These are phyloP conservation scores for Sphaerostilbella broomeana DNA, from an alignment of 2,329 filamentous ascomycete species.

Conservation along the genomic window DNA sequence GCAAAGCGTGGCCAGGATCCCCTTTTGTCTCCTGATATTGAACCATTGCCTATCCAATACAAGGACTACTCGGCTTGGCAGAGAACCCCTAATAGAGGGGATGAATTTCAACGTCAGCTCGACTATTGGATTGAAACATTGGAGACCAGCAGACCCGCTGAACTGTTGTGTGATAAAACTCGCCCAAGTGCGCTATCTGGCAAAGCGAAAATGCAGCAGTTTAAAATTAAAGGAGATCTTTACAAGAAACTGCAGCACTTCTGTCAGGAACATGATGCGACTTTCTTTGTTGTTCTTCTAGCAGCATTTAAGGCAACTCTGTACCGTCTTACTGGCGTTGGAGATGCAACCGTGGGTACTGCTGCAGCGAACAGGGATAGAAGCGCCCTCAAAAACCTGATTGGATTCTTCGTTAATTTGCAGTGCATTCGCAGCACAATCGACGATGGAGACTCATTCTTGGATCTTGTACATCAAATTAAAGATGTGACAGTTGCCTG, in stretches of 20 bases:
- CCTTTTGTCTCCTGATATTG: slow-evolving; percentile 6
- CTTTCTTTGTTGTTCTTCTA: slow-evolving; percentile 15
- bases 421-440: slow-evolving; percentile 21
- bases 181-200: slow-evolving; percentile 15
- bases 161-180: slow-evolving; percentile 15
- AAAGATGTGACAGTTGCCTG: slow-evolving; percentile 2
- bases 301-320: slow-evolving; percentile 21
- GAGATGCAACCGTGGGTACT: slow-evolving; percentile 19
- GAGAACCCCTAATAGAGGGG: slow-evolving; percentile 10
- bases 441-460: slow-evolving; percentile 13
- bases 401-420: slow-evolving; percentile 23
- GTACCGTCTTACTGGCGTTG: slow-evolving; percentile 20
- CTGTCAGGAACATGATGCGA: slow-evolving; percentile 5
- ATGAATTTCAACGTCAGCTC: slow-evolving; percentile 17
- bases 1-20: slow-evolving; percentile 11
- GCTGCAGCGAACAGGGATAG: slow-evolving; percentile 16
- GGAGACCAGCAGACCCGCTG: slow-evolving; percentile 13
- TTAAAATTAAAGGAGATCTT: slow-evolving; percentile 9
- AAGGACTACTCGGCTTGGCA: slow-evolving; percentile 22
- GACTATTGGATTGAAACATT: slow-evolving; percentile 20
- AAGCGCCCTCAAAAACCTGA: slow-evolving; percentile 14
- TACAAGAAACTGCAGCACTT: slow-evolving; percentile 12
- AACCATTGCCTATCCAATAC: slow-evolving; percentile 20
- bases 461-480: slow-evolving; percentile 14
- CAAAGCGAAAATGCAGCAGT: slow-evolving; percentile 1